Conservation (phyloP, 352 stramenopile genomes). For the Aphanomyces astaci region DNA sequence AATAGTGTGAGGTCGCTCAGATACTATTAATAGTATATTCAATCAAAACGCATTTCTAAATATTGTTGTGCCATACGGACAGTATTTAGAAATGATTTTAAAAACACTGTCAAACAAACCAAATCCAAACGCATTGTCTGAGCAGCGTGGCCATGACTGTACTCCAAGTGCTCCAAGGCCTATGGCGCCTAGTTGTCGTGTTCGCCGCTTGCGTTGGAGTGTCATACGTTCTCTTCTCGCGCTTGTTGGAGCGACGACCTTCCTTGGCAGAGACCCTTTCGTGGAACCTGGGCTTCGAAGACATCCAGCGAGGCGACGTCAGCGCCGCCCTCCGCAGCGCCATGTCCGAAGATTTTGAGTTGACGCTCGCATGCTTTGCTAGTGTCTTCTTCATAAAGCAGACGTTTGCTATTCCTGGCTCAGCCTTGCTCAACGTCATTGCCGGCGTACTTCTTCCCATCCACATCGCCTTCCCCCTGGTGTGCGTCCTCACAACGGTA, state of each 20-base stretch:
- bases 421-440: slow-evolving; percentile 66
- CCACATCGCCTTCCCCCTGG: slow-evolving; percentile 55
- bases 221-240: slow-evolving; percentile 10
- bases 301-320: slow-evolving; percentile 15
- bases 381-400: slow-evolving; percentile 78
- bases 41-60: not conserved
- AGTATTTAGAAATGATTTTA: slow-evolving; percentile 3
- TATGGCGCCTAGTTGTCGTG: slow-evolving; percentile 1
- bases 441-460: slow-evolving; percentile 58
- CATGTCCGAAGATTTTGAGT: slow-evolving; percentile 46
- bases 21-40: not conserved
- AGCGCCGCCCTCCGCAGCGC: slow-evolving; percentile 38
- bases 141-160: not conserved
- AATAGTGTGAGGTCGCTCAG: not conserved
- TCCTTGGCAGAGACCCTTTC: not conserved
- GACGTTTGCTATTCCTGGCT: slow-evolving; percentile 78
- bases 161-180: not conserved
- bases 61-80: not conserved
- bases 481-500: slow-evolving; percentile 47
- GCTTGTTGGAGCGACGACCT: not conserved
- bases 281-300: slow-evolving; percentile 21
- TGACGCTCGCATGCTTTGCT: slow-evolving; percentile 63
- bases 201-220: slow-evolving; percentile 10
- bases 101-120: not conserved
- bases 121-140: not conserved